phyloP scores from a whole-genome alignment of 352 stramenopile species.

The Globisporangium barbulae region DNA sequence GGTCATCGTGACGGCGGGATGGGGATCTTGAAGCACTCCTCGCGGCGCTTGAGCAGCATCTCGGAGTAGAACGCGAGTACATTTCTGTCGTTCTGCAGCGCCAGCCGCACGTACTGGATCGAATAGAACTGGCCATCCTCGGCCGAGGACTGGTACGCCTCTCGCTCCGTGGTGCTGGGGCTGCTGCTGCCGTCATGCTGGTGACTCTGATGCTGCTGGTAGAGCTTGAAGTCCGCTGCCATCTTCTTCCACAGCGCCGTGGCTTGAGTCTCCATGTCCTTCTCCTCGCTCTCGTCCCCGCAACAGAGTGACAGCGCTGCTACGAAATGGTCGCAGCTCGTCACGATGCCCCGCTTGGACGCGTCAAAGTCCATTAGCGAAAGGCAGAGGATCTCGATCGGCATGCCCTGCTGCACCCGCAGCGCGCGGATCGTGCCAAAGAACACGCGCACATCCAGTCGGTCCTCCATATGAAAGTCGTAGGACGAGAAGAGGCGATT shows the following conservation, averaged over 20 bases:
- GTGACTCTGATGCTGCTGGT: conserved; percentile 14
- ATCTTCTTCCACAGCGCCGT: conserved; percentile 24
- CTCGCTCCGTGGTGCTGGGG: conserved; percentile 12
- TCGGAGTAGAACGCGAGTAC: conserved; percentile 44
- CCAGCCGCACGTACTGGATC: conserved; percentile 32
- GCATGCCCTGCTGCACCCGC: conserved; percentile 53
- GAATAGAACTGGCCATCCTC: conserved; percentile 34
- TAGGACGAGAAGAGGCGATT: conserved; percentile 68
- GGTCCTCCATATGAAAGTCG: conserved; percentile 44
- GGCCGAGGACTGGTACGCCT: conserved; percentile 28
- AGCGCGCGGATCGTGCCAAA: conserved; percentile 46
- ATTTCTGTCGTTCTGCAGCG: conserved; percentile 35
- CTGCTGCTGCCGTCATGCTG: conserved; percentile 18
- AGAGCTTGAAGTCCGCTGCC: conserved; percentile 2
- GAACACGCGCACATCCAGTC: conserved; percentile 51
- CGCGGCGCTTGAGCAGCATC: conserved; percentile 39
- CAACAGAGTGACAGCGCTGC: conserved; percentile 40
- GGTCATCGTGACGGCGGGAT: conserved; percentile 19
- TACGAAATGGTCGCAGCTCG: conserved; percentile 17
- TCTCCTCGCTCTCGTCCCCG: conserved; percentile 36
- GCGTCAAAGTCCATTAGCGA: conserved; percentile 47
- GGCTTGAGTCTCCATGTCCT: conserved; percentile 24
- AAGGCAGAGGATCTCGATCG: conserved; percentile 43
- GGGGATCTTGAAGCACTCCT: conserved; percentile 38
- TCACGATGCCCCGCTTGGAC: conserved; percentile 25